Base-by-base conservation (phyloP, 805 yeast species). In the Kodamaea restingae region DNA sequence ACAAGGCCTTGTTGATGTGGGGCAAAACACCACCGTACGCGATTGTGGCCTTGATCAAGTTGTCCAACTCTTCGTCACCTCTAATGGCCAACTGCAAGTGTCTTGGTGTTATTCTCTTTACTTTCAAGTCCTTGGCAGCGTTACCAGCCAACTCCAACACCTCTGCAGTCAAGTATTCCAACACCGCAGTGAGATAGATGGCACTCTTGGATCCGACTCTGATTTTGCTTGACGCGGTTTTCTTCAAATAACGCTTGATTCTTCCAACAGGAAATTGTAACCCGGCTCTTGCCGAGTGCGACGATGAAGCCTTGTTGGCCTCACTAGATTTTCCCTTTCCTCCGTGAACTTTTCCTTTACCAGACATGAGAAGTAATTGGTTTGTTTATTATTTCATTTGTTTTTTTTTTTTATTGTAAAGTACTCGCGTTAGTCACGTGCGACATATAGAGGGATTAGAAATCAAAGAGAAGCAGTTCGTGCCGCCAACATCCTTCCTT, bases 201-300 rank as follows among this genome's bases (percentile, higher is more conserved):
- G 99, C 98, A 31, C 96, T 75, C 67, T 67, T 83, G 67, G 63
- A 84, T 43, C 96, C 96, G 35, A 88, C 95, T 63, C 96, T 65
- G 48, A 76, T 67, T 52, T 76, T 76, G 67, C 86, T 87, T 61
- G 87, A 93, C 15, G 96, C 95, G 49, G 84, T 86, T 64, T 76
- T 82, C 73, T 90, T 91, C 65, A 93, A 75, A 63, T 88, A 91
- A 73, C 98, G 81, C 78, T 93, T 91, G 54, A 93, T 88, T 82
- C 99, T 88, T 44, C 99, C 99, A 27, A 95, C 98, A 36, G 99
- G 99, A 71, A 93, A 93, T 63, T 84, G 93, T 61, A 88, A 71
- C 18, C 96, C 96, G 18, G 96, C 96, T 64, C 95, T 81, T 7
- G 95, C 95, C 4, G 95, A 86, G 53, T 90, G 95, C 10, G 96